Evolutionary conservation across 352 stramenopile species (phyloP), one percentile per base, ranked within the genome.

Genomic region (Aphanomyces astaci): DNA sequence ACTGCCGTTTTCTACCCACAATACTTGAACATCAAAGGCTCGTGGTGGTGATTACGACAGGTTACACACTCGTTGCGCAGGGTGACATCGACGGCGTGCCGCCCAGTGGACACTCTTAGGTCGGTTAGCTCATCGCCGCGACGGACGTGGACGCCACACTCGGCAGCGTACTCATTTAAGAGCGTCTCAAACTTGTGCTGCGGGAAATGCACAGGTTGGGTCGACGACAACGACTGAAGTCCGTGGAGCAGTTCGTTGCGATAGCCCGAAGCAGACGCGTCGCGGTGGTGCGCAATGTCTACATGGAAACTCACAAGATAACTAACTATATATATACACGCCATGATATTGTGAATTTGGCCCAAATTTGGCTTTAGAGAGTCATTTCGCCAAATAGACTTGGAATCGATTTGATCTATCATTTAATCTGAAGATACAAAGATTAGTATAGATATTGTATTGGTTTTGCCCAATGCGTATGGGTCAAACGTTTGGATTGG

Each of bases 141-240:
- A 27, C 90, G 82, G 24, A 94, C 72, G 28, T 46, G 63, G 32
- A 92, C 30, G 3, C 71, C 63, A 4, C 76, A 73, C 24, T 81
- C 75, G 25, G 75, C 64, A 19, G 90, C 63, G 39, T 86, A 90
- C 7, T 78, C 73, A 3, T 76, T 72, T 27, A 92, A 63, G 69
- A 94, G 65, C 11, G 72, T 73, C 70, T 94, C 86, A 51, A 92
- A 94, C 43, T 78, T 84, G 71, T 92, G 88, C 66, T 94, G 86
- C 0, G 86, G 86, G 59, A 94, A 94, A 65, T 94, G 86, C 31
- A 94, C 62, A 66, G 91, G 92, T 55, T 92, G 81, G 28, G 86
- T 90, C 9, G 86, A 79, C 39, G 86, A 94, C 33, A 94, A 53
- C 11, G 64, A 25, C 25, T 59, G 39, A 15, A 68, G 32, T 25